Base-by-base conservation (phyloP, 305 asterid species). In the Fraxinus baroniana region DNA sequence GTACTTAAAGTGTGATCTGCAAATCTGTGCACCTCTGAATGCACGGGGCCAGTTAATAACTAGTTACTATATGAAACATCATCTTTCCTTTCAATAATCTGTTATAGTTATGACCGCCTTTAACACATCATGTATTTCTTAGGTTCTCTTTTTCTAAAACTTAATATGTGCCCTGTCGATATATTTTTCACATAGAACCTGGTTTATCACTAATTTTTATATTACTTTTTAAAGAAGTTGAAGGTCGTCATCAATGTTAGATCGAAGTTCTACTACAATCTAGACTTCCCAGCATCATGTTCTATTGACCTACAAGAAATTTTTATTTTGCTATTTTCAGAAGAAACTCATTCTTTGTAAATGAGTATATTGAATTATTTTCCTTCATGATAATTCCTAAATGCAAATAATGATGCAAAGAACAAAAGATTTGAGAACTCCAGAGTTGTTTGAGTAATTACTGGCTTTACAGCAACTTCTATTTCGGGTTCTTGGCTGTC, bases 401-500 rank as follows among this genome's bases (percentile, higher is more conserved):
- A 72, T 85, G 76, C 37, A 77, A 84, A 6, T 39, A 5, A 77
- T 79, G 28, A 64, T 52, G 62, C 94, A 96, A 98, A 96, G 95
- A 89, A 94, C 94, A 44, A 96, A 93, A 87, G 99, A 96, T 82
- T 89, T 94, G 62, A 96, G 93, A 87, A 93, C 99, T 41, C 92
- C 91, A 2, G 93, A 93, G 81, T 86, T 95, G 84, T 95, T 96
- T 20, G 97, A 91, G 86, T 97, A 96, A 52, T 87, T 96, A 84
- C 97, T 98, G 41, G 94, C 98, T 79, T 83, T 94, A 78, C 98
- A 96, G 78, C 94, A 94, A 55, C 94, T 96, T 80, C 94, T 94
- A 18, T 90, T 89, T 86, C 97, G 99, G 75, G 95, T 91, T 74
- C 88, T 93, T 49, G 95, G 97, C 87, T 96, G 99, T 82, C 98